Percentiles rank a stretch among this genome's conserved stretches.
These are phyloP conservation scores for Paracorniculantispora psalliotae DNA, from an alignment of 2,329 filamentous ascomycete species.

Conservation along the genomic window DNA sequence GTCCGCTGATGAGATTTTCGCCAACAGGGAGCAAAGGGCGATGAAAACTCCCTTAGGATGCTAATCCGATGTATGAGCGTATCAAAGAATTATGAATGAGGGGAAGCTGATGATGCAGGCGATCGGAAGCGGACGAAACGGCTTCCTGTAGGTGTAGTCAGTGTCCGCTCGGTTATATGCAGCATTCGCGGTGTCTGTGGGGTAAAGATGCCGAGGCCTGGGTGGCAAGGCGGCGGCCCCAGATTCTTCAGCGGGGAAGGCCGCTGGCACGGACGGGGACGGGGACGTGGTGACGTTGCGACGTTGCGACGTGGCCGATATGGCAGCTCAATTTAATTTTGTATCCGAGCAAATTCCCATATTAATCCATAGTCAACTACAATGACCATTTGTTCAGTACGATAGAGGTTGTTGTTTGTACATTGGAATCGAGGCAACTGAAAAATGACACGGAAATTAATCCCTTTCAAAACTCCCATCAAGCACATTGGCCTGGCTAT, in stretches of 20 bases:
- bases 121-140: background rate
- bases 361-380: too few relatives aligned
- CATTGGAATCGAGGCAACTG: background rate
- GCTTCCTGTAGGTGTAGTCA: background rate
- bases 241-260: constrained; percentile 5
- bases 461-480: constrained; percentile 1
- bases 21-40: too few relatives aligned
- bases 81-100: background rate
- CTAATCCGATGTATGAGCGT: background rate
- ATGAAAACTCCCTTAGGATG: too few relatives aligned
- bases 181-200: background rate
- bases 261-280: background rate
- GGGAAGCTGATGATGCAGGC: background rate
- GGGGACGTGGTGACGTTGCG: background rate
- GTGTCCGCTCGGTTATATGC: constrained; percentile 1
- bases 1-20: too few relatives aligned
- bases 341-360: too few relatives aligned
- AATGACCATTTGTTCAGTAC: too few relatives aligned
- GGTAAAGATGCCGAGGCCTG: constrained; percentile 7
- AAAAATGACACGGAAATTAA: background rate
- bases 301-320: too few relatives aligned
- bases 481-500: background rate
- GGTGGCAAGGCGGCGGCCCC: background rate
- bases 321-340: too few relatives aligned
- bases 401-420: too few relatives aligned